These are phyloP conservation scores for Erodium trifolium DNA, from an alignment of 441 rosid genomes.

Conservation along the genomic window DNA sequence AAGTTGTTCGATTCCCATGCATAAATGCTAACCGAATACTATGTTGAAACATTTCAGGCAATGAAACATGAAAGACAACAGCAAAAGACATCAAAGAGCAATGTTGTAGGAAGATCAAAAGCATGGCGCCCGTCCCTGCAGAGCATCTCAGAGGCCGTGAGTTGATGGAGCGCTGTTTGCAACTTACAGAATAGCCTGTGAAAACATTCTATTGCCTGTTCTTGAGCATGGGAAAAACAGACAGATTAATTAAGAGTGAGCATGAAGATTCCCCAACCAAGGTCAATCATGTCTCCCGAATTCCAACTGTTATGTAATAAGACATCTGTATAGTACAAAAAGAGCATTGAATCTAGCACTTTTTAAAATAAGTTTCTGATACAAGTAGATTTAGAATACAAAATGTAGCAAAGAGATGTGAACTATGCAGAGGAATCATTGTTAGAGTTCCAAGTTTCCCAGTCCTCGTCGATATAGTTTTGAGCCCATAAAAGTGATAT, in stretches of 20 bases:
- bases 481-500: not conserved
- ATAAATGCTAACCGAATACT: not conserved
- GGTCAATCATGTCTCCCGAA: conserved; percentile 13
- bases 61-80: conserved; percentile 41
- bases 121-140: conserved; percentile 82
- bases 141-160: conserved; percentile 10
- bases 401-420: not conserved
- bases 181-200: conserved; percentile 8
- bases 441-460: not conserved
- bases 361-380: conserved; percentile 14
- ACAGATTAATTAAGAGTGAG: conserved; percentile 14
- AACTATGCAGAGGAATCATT: not conserved
- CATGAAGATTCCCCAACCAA: conserved; percentile 14
- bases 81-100: conserved; percentile 30
- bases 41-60: conserved; percentile 28
- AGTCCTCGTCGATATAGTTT: not conserved
- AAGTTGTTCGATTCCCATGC: not conserved
- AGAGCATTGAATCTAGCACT: conserved; percentile 26
- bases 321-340: conserved; percentile 32
- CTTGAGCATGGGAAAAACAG: conserved; percentile 9
- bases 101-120: conserved; percentile 39
- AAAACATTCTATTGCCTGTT: conserved; percentile 13
- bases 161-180: conserved; percentile 27
- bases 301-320: conserved; percentile 24
- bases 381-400: conserved; percentile 10